These are phyloP conservation scores for Colletotrichum sp. DNA, from an alignment of 2,329 filamentous ascomycete genomes.

Conservation along the genomic window DNA sequence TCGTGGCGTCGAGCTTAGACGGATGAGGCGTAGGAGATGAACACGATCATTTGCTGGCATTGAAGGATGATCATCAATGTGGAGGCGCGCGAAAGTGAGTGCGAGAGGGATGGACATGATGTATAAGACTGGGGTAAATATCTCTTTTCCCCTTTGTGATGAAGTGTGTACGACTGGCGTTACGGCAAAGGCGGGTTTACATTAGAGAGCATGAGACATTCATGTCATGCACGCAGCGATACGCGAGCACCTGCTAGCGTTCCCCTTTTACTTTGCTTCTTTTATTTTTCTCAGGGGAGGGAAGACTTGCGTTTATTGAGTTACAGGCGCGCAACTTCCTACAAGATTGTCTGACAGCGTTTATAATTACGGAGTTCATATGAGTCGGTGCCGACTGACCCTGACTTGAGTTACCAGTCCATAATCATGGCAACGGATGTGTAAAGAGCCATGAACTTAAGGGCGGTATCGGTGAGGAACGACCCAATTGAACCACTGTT, in stretches of 20 bases:
- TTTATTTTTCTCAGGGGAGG: not conserved
- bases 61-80: not conserved
- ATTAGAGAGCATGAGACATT: not conserved
- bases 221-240: not conserved
- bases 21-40: conserved; percentile 31
- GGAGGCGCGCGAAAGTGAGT: not conserved
- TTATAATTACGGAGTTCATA: not conserved
- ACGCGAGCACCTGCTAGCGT: not conserved
- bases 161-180: not conserved
- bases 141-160: not conserved
- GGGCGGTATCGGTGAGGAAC: conserved; percentile 36
- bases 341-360: not conserved
- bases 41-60: not conserved
- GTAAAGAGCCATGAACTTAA: conserved; percentile 51
- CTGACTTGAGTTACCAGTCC: conserved; percentile 26
- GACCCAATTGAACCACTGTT: conserved; percentile 40
- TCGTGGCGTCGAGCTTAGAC: conserved; percentile 33
- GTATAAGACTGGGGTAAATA: not conserved
- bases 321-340: not conserved
- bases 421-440: conserved; percentile 43
- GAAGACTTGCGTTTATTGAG: not conserved
- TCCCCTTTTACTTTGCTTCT: not conserved
- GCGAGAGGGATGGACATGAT: not conserved
- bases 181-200: not conserved
- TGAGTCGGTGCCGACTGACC: not conserved